These are phyloP conservation scores for Begonia peltatifolia DNA, from an alignment of 306 rosid species.

Conservation along the genomic window DNA sequence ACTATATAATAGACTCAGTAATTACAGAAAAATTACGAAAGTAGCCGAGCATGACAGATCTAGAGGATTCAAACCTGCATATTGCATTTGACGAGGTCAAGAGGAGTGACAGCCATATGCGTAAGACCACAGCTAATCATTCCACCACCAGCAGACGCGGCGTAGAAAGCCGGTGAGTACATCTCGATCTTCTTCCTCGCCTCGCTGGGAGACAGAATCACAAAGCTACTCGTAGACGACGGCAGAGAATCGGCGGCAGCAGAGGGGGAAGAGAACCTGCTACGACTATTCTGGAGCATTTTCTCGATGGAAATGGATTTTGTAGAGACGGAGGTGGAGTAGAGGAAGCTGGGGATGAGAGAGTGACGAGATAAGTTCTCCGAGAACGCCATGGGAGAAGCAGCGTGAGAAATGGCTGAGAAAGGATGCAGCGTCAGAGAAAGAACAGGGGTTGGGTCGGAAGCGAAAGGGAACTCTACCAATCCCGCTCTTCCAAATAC, in stretches of 20 bases:
- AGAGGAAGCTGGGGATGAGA: conserved; percentile 65
- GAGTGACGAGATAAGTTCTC: conserved; percentile 38
- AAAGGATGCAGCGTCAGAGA: too few relatives aligned
- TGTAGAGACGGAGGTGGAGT: conserved; percentile 31
- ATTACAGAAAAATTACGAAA: background rate
- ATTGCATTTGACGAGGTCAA: conserved; percentile 92
- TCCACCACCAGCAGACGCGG: conserved; percentile 82
- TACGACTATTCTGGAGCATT: conserved; percentile 24
- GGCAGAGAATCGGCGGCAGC: conserved; percentile 11
- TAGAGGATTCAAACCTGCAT: conserved; percentile 52
- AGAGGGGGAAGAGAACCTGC: background rate
- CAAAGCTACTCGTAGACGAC: conserved; percentile 10
- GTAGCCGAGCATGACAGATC: conserved; percentile 13
- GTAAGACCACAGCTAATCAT: conserved; percentile 85
- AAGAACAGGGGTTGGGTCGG: too few relatives aligned
- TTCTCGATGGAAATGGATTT: conserved; percentile 39
- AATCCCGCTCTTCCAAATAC: too few relatives aligned
- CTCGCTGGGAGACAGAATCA: conserved; percentile 52
- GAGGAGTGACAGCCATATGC: conserved; percentile 94
- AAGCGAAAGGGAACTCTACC: too few relatives aligned
- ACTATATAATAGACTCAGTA: too few relatives aligned
- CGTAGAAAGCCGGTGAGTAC: conserved; percentile 77
- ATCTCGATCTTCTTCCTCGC: conserved; percentile 58
- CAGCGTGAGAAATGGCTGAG: background rate
- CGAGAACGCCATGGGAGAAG: conserved; percentile 36